These are phyloP conservation scores for Hypoxylon crocopeplum DNA, from an alignment of 495 filamentous ascomycete species.

Conservation along the genomic window DNA sequence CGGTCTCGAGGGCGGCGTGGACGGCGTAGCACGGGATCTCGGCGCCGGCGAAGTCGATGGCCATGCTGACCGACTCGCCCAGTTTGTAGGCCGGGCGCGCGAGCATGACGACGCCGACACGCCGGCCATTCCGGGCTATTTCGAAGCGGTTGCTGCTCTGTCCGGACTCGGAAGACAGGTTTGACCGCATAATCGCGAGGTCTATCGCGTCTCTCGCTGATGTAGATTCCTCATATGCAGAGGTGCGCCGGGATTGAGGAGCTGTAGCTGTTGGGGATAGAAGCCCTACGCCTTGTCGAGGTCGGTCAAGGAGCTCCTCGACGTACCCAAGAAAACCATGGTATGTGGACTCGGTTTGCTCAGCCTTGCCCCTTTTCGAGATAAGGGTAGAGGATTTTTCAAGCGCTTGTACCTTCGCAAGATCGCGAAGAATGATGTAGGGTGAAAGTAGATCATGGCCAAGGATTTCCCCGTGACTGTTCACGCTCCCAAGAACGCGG, in stretches of 20 bases:
- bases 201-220: slow-evolving; percentile 88
- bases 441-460: slow-evolving; percentile 92
- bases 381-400: slow-evolving; percentile 41
- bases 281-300: slow-evolving; percentile 64
- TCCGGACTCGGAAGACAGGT: slow-evolving; percentile 62
- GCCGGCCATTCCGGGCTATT: slow-evolving; percentile 85
- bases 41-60: slow-evolving; percentile 78
- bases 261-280: slow-evolving; percentile 69
- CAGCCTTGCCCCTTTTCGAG: slow-evolving; percentile 15
- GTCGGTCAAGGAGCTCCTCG: slow-evolving; percentile 74
- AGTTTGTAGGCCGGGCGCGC: slow-evolving; percentile 90
- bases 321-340: slow-evolving; percentile 79
- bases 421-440: slow-evolving; percentile 87
- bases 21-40: slow-evolving; percentile 82
- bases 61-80: slow-evolving; percentile 82
- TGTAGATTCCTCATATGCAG: slow-evolving; percentile 51
- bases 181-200: slow-evolving; percentile 82
- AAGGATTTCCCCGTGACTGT: slow-evolving; percentile 66
- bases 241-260: slow-evolving; percentile 60
- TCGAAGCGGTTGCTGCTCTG: slow-evolving; percentile 88
- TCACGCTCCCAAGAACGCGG: slow-evolving; percentile 89
- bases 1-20: slow-evolving; percentile 76
- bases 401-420: slow-evolving; percentile 68
- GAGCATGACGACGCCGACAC: slow-evolving; percentile 86
- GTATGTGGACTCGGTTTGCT: slow-evolving; percentile 44